These are phyloP conservation scores for Kokia cookei DNA, from an alignment of 441 rosid genomes.

Conservation along the genomic window DNA sequence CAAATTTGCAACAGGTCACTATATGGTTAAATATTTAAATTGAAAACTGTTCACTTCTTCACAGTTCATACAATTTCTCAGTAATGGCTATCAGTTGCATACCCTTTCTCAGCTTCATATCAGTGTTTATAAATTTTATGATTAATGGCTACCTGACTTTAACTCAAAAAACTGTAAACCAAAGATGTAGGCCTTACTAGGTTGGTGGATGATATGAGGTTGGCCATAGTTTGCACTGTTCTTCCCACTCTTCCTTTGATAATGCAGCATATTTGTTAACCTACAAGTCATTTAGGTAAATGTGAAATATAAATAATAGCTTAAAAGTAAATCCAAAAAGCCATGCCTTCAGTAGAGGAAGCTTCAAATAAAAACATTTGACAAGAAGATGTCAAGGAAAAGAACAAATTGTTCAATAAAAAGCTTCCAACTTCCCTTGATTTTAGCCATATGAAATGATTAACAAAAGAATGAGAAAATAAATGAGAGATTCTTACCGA, in stretches of 20 bases:
- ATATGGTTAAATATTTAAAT: background rate
- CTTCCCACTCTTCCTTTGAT: constrained; percentile 83
- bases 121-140: background rate
- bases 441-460: background rate
- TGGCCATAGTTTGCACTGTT: constrained; percentile 90
- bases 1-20: background rate
- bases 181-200: constrained; percentile 43
- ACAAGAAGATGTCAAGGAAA: background rate
- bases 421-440: background rate
- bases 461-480: background rate
- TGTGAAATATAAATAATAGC: background rate
- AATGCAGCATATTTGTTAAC: constrained; percentile 70
- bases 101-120: background rate
- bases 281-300: constrained; percentile 22
- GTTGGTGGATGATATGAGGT: constrained; percentile 90
- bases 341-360: background rate
- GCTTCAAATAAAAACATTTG: background rate
- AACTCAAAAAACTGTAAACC: background rate
- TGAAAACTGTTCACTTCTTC: background rate
- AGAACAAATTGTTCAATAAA: background rate
- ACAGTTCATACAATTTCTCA: background rate
- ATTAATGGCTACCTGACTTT: background rate
- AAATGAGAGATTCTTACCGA: background rate
- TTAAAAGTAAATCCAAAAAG: background rate
- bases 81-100: background rate